These are phyloP conservation scores for Apiotrichum siamense DNA, from an alignment of 1,284 basidiomycete genomes.

Conservation along the genomic window DNA sequence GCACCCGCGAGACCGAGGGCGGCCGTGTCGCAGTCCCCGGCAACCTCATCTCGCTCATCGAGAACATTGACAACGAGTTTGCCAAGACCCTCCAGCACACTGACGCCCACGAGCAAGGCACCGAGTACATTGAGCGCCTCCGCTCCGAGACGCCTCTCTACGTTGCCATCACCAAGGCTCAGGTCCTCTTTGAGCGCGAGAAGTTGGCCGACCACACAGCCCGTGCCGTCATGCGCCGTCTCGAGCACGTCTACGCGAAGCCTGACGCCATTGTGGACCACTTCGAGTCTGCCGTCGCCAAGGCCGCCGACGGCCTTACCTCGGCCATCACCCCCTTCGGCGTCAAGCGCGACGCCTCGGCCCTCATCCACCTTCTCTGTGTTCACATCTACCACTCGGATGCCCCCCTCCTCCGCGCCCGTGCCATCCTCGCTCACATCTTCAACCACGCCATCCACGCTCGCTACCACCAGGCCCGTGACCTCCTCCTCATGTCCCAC, in stretches of 20 bases:
- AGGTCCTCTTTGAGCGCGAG: conserved; percentile 82
- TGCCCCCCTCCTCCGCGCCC: conserved; percentile 76
- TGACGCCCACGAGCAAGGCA: conserved; percentile 80
- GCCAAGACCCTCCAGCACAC: conserved; percentile 97
- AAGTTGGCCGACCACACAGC: conserved; percentile 69
- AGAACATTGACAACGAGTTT: conserved; percentile 97
- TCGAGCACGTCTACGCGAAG: conserved; percentile 99
- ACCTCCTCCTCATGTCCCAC: conserved; percentile 98
- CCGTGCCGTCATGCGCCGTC: conserved; percentile 84
- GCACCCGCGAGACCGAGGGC: conserved; percentile 57
- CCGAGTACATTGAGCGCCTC: conserved; percentile 92
- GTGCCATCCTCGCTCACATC: conserved; percentile 95
- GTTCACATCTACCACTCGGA: conserved; percentile 89
- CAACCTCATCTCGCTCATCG: conserved; percentile 88
- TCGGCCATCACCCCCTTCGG: conserved; percentile 56
- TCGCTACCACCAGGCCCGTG: conserved; percentile 92
- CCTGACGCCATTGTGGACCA: conserved; percentile 89
- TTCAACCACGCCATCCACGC: conserved; percentile 96
- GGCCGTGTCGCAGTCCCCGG: conserved; percentile 61
- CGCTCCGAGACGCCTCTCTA: conserved; percentile 95
- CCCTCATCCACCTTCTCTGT: conserved; percentile 79
- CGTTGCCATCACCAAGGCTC: conserved; percentile 83
- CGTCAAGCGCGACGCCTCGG: conserved; percentile 55
- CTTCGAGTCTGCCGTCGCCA: conserved; percentile 62
- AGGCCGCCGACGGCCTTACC: conserved; percentile 53